phyloP scores from a whole-genome alignment of 352 stramenopile genomes.

The Pythium rishiriense region DNA sequence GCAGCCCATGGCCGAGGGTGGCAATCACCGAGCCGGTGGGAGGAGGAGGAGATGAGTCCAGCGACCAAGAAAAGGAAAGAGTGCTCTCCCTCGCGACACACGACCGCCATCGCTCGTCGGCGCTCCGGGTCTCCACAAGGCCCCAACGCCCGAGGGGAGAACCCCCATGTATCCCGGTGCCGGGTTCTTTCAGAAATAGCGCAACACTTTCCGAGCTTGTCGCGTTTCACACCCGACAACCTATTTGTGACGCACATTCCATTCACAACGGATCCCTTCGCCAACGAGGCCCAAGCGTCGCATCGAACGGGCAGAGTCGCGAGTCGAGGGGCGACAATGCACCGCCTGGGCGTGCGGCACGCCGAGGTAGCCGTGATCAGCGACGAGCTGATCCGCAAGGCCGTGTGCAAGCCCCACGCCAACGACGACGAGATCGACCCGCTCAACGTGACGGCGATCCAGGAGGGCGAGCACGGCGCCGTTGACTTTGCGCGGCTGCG shows the following conservation, averaged over 20 bases:
- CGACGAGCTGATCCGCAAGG: conserved; percentile 76
- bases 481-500: conserved; percentile 78
- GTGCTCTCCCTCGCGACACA: no score
- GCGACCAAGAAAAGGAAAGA: neutral
- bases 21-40: neutral
- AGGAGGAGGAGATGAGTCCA: neutral
- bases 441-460: conserved; percentile 70
- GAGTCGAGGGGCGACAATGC: conserved; percentile 35
- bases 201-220: no score
- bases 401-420: conserved; percentile 32
- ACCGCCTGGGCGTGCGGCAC: conserved; percentile 71
- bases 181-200: neutral
- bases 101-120: no score
- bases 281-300: neutral
- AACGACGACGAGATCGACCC: conserved; percentile 54
- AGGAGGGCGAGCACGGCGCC: conserved; percentile 50
- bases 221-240: neutral
- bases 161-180: no score
- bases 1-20: conserved; percentile 16
- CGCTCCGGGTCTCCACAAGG: neutral
- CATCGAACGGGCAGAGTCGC: neutral
- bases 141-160: no score
- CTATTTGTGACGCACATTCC: neutral
- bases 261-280: no score
- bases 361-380: conserved; percentile 80